Conservation (phyloP, 495 filamentous ascomycete species). For the Aspergillus bertholletiae region DNA sequence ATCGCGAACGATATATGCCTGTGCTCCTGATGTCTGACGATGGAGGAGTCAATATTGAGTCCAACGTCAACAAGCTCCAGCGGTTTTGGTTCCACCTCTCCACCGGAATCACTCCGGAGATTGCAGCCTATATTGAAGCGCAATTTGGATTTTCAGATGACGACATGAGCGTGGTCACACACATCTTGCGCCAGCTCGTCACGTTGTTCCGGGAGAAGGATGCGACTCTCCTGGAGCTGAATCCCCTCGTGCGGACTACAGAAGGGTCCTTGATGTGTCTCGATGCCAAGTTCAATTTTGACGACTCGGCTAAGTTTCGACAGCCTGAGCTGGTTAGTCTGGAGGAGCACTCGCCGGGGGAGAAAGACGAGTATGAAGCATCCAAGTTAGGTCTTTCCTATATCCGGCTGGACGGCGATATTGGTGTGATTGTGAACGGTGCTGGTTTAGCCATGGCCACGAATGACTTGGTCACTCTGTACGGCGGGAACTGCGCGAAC, state of each 20-base stretch:
- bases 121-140: constrained; percentile 16
- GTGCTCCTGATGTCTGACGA: constrained; percentile 27
- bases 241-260: constrained; percentile 26
- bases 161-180: constrained; percentile 7
- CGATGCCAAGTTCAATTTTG: constrained; percentile 30
- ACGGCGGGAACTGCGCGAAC: constrained; percentile 29
- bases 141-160: no score
- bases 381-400: constrained; percentile 24
- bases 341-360: constrained; percentile 15
- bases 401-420: constrained; percentile 28
- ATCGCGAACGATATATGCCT: constrained; percentile 25
- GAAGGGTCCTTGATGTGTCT: constrained; percentile 25
- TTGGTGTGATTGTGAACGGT: constrained; percentile 34
- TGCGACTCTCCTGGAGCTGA: constrained; percentile 32
- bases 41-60: constrained; percentile 31
- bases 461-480: constrained; percentile 27
- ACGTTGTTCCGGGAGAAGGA: constrained; percentile 28
- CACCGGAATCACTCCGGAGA: constrained; percentile 24
- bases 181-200: constrained; percentile 24
- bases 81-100: constrained; percentile 21
- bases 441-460: constrained; percentile 36
- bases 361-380: constrained; percentile 21
- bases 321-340: constrained; percentile 23
- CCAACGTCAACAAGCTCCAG: constrained; percentile 24
- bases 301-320: constrained; percentile 24